These are phyloP conservation scores for Oldenlandia corymbosa DNA, from an alignment of 257 asterid species.

Conservation along the genomic window DNA sequence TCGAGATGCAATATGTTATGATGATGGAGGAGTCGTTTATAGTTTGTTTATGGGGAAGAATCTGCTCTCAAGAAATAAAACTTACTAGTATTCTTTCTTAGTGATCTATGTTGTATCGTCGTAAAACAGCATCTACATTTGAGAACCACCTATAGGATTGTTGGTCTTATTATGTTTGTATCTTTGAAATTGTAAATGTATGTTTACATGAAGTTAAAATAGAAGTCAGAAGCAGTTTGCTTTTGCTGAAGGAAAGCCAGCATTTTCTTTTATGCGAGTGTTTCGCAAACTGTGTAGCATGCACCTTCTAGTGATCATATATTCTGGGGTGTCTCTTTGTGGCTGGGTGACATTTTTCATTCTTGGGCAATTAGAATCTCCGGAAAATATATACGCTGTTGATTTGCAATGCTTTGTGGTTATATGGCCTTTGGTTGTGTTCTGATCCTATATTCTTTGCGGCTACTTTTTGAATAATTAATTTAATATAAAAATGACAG, in stretches of 20 bases:
- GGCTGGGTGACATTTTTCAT: background rate
- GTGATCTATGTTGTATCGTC: no score
- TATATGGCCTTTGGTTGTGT: background rate
- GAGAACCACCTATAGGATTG: background rate
- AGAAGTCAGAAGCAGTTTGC: background rate
- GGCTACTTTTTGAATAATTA: background rate
- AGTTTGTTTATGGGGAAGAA: background rate
- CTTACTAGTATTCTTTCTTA: no score
- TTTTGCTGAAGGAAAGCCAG: background rate
- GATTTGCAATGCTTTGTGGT: background rate
- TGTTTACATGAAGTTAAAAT: background rate
- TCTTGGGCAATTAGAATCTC: background rate
- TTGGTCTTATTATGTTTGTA: background rate
- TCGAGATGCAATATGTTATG: background rate
- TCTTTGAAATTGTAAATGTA: background rate
- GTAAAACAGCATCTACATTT: background rate
- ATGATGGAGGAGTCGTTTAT: background rate
- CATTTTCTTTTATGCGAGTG: background rate
- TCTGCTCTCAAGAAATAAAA: background rate
- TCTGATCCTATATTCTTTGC: background rate
- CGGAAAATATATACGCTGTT: no score
- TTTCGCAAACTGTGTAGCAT: background rate
- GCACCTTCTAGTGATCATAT: background rate
- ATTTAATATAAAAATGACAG: constrained; percentile 11
- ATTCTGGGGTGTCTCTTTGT: background rate